Evolutionary conservation across 2,329 filamentous ascomycete genomes (phyloP), one percentile per base, ranked within the genome.

Genomic region (Cordyceps javanica): DNA sequence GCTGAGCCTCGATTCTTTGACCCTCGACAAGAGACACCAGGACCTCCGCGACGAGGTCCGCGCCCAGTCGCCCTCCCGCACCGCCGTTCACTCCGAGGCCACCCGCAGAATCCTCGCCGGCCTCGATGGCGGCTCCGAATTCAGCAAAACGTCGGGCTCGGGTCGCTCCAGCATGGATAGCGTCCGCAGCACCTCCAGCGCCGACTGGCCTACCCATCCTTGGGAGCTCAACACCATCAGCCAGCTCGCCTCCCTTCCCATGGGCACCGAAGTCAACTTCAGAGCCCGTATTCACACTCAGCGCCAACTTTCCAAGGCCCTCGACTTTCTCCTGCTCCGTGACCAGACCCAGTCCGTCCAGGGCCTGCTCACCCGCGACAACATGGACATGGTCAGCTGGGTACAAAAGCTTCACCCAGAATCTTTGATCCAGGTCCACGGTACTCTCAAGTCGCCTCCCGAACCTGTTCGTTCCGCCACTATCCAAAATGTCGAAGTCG

Each of bases 241-340:
- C 19, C 67, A 74, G 65, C 68, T 74, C 46, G 71, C 73, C 59
- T 55, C 59, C 38, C 62, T 74, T 14, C 71, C 72, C 14, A 56
- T 73, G 11, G 73, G 72, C 44, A 72, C 70, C 19, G 70, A 73
- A 50, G 71, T 76, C 50, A 74, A 70, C 54, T 75, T 76, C 60
- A 68, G 74, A 57, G 74, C 73, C 38, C 70, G 73, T 48, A 73
- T 74, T 41, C 66, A 73, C 61, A 90, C 91, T 58, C 80, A 94
- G 59, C 85, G 92, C 48, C 87, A 88, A 64, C 82, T 96, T 75
- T 93, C 90, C 68, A 82, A 89, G 64, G 87, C 89, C 63, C 78
- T 96, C 34, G 89, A 91, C 65, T 96, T 96, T 71, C 76, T 96
- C 44, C 82, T 96, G 59, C 88, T 96, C 68, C 87, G 92, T 57